A percentile compares a stretch with the other conserved stretches of the same genome.
Evolutionary conservation across 306 rosid genomes (phyloP).

Genomic region (Rosa chinensis): DNA sequence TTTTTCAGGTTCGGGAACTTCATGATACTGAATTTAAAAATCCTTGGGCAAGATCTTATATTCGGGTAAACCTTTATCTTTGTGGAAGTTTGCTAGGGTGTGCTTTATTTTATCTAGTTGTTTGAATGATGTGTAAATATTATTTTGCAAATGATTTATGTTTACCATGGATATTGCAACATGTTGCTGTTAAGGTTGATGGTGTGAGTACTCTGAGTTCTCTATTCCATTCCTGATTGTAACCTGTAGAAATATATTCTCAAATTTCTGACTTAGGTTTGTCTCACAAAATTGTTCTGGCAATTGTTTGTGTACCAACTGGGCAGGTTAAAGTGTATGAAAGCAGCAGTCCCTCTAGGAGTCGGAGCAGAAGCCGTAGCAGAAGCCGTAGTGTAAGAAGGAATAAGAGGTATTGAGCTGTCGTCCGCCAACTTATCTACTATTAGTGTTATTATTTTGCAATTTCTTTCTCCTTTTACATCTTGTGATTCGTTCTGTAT

Average conservation of each 20-base stretch:
- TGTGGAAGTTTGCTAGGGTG: background rate
- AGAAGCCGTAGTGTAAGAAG: slow-evolving; percentile 67
- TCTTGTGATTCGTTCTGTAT: background rate
- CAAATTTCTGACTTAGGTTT: background rate
- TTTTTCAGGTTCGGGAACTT: slow-evolving; percentile 73
- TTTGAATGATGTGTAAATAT: background rate
- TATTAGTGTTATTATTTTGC: background rate
- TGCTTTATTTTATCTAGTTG: background rate
- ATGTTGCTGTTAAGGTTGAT: background rate
- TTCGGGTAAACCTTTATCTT: slow-evolving; percentile 57
- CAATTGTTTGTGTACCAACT: slow-evolving; percentile 13
- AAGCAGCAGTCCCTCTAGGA: slow-evolving; percentile 77
- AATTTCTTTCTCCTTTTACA: background rate
- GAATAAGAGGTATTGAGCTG: slow-evolving; percentile 54
- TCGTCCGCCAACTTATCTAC: background rate
- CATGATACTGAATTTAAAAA: slow-evolving; percentile 95
- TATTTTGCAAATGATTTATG: background rate
- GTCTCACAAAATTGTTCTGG: background rate
- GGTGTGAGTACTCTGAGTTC: background rate
- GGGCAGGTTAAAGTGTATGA: slow-evolving; percentile 79
- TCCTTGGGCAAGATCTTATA: slow-evolving; percentile 94
- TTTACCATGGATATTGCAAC: background rate
- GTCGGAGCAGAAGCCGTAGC: slow-evolving; percentile 81
- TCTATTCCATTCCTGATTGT: background rate
- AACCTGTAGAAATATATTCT: background rate